phyloP scores from a whole-genome alignment of 371 early-diverging fungal species.

The Syncephalastrum contaminatum region DNA sequence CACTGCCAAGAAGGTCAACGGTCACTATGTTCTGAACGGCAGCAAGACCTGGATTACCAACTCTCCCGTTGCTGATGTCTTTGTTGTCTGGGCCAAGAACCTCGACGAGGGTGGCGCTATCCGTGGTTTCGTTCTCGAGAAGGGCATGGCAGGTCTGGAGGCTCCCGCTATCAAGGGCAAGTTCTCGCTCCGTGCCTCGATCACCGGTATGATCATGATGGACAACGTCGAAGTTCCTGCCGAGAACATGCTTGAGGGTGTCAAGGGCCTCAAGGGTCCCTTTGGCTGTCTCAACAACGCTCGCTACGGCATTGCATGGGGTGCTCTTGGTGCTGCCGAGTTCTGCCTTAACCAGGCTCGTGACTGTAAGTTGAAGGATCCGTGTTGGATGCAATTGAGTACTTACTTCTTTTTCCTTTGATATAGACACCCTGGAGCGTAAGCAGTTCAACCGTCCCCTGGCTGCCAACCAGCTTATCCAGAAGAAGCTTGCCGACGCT shows the following conservation, averaged over 20 bases:
- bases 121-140: slow-evolving; percentile 94
- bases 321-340: slow-evolving; percentile 96
- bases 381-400: background rate
- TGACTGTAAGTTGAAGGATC: slow-evolving; percentile 10
- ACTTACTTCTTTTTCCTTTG: background rate
- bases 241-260: slow-evolving; percentile 88
- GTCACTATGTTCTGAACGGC: slow-evolving; percentile 83
- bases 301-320: slow-evolving; percentile 97
- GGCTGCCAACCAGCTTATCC: slow-evolving; percentile 94
- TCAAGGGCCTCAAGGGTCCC: slow-evolving; percentile 93
- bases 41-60: slow-evolving; percentile 99
- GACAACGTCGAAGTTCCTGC: slow-evolving; percentile 93
- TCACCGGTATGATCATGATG: slow-evolving; percentile 98
- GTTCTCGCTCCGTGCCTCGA: slow-evolving; percentile 92
- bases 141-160: slow-evolving; percentile 85
- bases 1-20: slow-evolving; percentile 74
- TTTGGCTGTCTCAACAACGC: slow-evolving; percentile 98
- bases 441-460: slow-evolving; percentile 93
- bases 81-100: slow-evolving; percentile 97
- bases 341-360: slow-evolving; percentile 88
- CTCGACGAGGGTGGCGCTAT: slow-evolving; percentile 80
- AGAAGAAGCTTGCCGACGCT: slow-evolving; percentile 96
- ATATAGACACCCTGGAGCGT: slow-evolving; percentile 81
- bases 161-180: slow-evolving; percentile 95
- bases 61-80: slow-evolving; percentile 97